Evolutionary conservation across 345 rosid genomes (phyloP).

Genomic region (Melaleuca alternifolia): DNA sequence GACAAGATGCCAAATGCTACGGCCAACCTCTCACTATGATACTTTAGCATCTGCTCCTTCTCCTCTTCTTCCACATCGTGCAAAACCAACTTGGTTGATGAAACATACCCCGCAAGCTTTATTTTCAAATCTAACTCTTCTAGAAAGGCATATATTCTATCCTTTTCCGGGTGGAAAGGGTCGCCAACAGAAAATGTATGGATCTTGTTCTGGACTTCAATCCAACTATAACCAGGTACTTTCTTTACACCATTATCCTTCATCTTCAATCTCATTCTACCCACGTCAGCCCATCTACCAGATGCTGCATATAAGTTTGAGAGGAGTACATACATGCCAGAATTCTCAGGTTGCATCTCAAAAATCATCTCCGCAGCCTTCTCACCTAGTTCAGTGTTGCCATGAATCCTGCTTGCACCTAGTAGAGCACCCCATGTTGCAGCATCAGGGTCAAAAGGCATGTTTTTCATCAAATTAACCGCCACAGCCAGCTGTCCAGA

Average conservation of each 20-base stretch:
- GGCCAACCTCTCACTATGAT: conserved; percentile 26
- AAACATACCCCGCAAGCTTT: conserved; percentile 19
- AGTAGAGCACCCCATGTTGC: conserved; percentile 29
- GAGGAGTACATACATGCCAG: conserved; percentile 22
- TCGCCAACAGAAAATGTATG: conserved; percentile 23
- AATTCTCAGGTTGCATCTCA: conserved; percentile 24
- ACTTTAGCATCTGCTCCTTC: conserved; percentile 24
- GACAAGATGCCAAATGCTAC: conserved; percentile 25
- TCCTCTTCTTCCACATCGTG: conserved; percentile 16
- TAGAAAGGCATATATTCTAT: conserved; percentile 16
- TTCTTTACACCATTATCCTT: conserved; percentile 15
- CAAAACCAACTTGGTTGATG: conserved; percentile 13
- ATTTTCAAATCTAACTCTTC: conserved; percentile 10
- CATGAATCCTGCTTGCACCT: conserved; percentile 21
- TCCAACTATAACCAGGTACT: conserved; percentile 25
- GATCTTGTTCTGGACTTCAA: conserved; percentile 16
- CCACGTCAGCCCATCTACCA: conserved; percentile 20
- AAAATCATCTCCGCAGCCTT: conserved; percentile 19
- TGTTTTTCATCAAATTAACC: conserved; percentile 11
- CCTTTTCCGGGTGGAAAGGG: conserved; percentile 17
- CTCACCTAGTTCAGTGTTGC: conserved; percentile 21
- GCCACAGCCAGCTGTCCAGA: conserved; percentile 19
- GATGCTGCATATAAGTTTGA: conserved; percentile 22
- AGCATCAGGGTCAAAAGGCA: conserved; percentile 23
- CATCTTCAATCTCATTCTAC: conserved; percentile 19